Evolutionary conservation across 192 early-diverging fungal genomes (phyloP), one percentile per base, ranked within the genome.

Genomic region (Rhizophagus sp.): DNA sequence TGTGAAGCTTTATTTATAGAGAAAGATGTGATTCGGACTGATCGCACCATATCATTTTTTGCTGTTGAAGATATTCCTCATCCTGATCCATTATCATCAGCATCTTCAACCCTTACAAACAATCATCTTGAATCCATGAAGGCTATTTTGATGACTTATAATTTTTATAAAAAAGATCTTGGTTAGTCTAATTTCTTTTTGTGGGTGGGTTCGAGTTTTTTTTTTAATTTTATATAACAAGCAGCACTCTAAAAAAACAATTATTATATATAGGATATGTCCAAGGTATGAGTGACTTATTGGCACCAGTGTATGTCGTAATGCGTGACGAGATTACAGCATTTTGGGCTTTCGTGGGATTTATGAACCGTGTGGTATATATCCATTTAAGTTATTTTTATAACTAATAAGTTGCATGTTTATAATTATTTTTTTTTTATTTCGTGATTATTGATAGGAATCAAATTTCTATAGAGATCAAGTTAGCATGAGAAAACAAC

Each of bases 21-120:
- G 57, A 99, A 98, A 85, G 98, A 99, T 81, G 97, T 99, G 1
- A 89, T 98, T 75, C 93, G 98, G 25, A 99, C 98, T 4, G 98
- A 99, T 84, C 84, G 97, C 30, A 94, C 89, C 0, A 88, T 96
- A 3, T 89, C 93, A 0, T 92, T 96, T 82, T 98, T 94, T 88
- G 89, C 90, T 11, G 88, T 85, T n/a, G 89, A 93, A 82, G 89
- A 87, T 44, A 62, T 90, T 76, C 88, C 83, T 78, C 89, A 88
- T 80, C 83, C 83, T 79, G 75, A 88, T 79, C 80, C 76, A 64
- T 69, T 79, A 82, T 33, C 50, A 36, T 52, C 71, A 79, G 9
- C 65, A 30, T 75, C 85, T 19, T 83, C 83, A n/a, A 81, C 79
- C 25, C 62, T 84, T 24, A 88, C 86, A 39, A 95, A 91, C 75